Base-by-base conservation (phyloP, 2,329 filamentous ascomycete species). In the Arthrinium puccinioides region DNA sequence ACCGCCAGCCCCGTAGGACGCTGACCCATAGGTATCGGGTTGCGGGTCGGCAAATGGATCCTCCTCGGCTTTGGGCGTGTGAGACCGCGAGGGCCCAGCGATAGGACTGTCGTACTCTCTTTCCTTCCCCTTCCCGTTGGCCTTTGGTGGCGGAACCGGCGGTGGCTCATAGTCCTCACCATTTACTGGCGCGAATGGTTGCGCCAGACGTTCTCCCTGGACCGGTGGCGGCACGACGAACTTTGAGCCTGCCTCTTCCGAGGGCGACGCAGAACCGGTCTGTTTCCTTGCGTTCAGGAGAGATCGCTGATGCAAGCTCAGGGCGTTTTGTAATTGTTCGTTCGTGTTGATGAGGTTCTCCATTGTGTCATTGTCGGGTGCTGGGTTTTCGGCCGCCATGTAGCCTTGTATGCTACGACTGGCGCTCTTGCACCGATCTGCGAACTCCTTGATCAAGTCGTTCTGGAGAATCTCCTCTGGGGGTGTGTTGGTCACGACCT, bases 311-410 rank as follows among this genome's bases (percentile, higher is more conserved):
- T 96, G 87, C 55, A 87, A 81, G 45, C 80, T 92, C 27, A 90
- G 70, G 0, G 89, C 82, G 30, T 85, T 77, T 43, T 87, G 85
- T 21, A 98, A 70, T 55, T 90, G 84, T 60, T 97, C 92, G 56
- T 94, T 95, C 11, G 87, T 92, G 60, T 96, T 88, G 53, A 98
- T 95, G 44, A 98, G 67, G 11, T 80, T 89, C 55, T 92, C 80
- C 75, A 97, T 87, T 1, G 90, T 97, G 48, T 95, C 84, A 52
- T 95, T 90, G 59, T 97, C 92, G 0, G 90, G 89, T 1, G 76
- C 57, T 0, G 90, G 89, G 55, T 87, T 76, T 39, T 84, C 80
- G 32, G 81, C 77, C 28, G 80, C 72, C 69, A 97, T 95, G 63
- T 94, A 97, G 21, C 72, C 71, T 53, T 96, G 88, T 49, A 97